Evolutionary conservation across 306 rosid genomes (phyloP), one percentile per base, ranked within the genome.

Genomic region (Vicia villosa): DNA sequence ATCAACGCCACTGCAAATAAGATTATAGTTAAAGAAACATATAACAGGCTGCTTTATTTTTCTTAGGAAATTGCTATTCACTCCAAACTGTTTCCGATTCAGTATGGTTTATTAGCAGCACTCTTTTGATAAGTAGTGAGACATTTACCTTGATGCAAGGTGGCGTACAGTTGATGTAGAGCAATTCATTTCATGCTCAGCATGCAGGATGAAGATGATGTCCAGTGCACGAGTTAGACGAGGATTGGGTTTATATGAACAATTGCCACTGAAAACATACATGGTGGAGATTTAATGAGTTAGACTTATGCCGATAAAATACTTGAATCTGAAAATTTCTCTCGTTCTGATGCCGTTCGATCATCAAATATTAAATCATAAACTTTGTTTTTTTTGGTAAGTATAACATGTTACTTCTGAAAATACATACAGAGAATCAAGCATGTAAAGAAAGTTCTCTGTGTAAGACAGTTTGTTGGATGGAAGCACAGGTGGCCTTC

Each of bases 131-230:
- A 10, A 16, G 42, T 32, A 47, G 49, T 37, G 67, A 68, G 41
- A 63, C 56, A 59, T 77, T 57, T 80, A 87, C 96, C 97, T 91
- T 66, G 97, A 91, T 12, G 97, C 89, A 66, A 91, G 86, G 79
- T 91, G 97, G 52, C 97, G 85, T 14, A 91, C 96, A 69, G 93
- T 74, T n/a, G 96, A 84, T 11, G 96, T 88, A 46, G 97, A 91
- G 78, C 97, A 91, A 81, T 91, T 91, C 97, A 91, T 91, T 80
- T 91, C 97, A 82, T 91, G 97, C 49, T 91, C 96, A 10, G 97
- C 97, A 49, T 91, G 97, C 46, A 91, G 87, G 66, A 85, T 80
- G 83, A 88, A 91, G 81, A 88, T 87, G 81, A 91, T 84, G 76
- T 91, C 97, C 55, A 91, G 56, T 36, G 91, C 96, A 79, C 93